These are phyloP conservation scores for Atkinsonella texensis DNA, from an alignment of 2,329 filamentous ascomycete species.

Conservation along the genomic window DNA sequence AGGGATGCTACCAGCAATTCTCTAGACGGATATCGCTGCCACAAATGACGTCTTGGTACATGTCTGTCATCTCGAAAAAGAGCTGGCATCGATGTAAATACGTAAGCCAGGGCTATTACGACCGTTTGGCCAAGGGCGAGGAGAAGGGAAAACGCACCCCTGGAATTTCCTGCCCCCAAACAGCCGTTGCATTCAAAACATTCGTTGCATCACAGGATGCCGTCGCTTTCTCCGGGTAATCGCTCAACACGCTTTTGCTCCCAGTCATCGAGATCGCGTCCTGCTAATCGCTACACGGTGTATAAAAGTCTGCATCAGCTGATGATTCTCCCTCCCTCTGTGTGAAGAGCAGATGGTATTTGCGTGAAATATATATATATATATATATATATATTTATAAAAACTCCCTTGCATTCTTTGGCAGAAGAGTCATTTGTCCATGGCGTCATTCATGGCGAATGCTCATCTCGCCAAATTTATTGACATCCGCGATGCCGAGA, in stretches of 20 bases:
- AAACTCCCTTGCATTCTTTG: background rate
- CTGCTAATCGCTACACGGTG: conserved; percentile 32
- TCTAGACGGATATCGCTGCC: background rate
- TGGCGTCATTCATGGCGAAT: background rate
- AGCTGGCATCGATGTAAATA: background rate
- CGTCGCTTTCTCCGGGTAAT: conserved; percentile 81
- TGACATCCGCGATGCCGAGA: background rate
- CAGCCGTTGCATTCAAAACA: background rate
- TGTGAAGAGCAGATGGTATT: too few species aligned
- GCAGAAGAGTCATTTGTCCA: background rate
- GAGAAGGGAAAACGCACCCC: background rate
- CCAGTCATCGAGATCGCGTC: conserved; percentile 91
- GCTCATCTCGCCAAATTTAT: background rate
- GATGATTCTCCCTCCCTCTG: background rate
- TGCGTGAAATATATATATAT: too few species aligned
- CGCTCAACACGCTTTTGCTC: conserved; percentile 91
- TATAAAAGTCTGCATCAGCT: background rate
- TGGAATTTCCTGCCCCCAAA: too few species aligned
- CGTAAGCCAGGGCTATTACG: background rate
- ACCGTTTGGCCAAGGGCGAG: background rate
- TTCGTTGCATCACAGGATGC: conserved; percentile 43
- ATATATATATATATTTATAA: too few species aligned
- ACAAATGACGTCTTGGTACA: conserved; percentile 2
- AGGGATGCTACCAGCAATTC: background rate
- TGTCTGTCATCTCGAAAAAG: conserved; percentile 6